Base-by-base conservation (phyloP, 2,329 filamentous ascomycete species). In the Rutstroemia sp. region DNA sequence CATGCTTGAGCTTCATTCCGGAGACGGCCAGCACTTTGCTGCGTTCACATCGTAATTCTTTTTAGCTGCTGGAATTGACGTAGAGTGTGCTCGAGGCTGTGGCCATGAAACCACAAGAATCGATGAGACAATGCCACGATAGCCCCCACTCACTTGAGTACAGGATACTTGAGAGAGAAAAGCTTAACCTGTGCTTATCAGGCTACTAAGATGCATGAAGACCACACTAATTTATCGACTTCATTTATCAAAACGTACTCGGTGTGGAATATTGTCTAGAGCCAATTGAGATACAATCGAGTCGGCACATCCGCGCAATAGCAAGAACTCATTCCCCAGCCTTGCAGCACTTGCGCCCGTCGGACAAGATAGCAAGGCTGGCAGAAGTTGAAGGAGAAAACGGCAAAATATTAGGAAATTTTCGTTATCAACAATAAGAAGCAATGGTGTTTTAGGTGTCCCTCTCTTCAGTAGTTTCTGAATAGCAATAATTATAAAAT, bases 81-180 rank as follows among this genome's bases (percentile, higher is more conserved):
- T 50, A n/a, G 21, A 38, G 38, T 16, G 42, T 52, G 25, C 48
- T 50, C 48, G 49, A 59, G 57, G 55, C 58, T 58, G 51, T 39
- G 49, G 18, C 50, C 30, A 27, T 61, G 61, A 63, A 63, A 62
- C 61, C 34, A 23, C 27, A 54, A 39, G 25, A 25, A 2, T 44
- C 14, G 37, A 54, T 54, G 52, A 54, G 45, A 54, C 45, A 49
- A 21, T 49, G 45, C 30, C 18, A 39, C 14, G 45, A 54, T 42
- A 34, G 19, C 45, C 45, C 45, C 48, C 45, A 54, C 52, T 49
- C 52, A n/a, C 23, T 12, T 16, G 51, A 54, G 16, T 25, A 49
- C 25, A 41, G 38, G 42, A 38, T 41, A 10, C 14, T 41, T 34
- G 23, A 9, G 18, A 30, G 19, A 23, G 52, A 27, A 54, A 51